These are phyloP conservation scores for Globomyces pollinis-pini DNA, from an alignment of 192 early-diverging fungal genomes.

Conservation along the genomic window DNA sequence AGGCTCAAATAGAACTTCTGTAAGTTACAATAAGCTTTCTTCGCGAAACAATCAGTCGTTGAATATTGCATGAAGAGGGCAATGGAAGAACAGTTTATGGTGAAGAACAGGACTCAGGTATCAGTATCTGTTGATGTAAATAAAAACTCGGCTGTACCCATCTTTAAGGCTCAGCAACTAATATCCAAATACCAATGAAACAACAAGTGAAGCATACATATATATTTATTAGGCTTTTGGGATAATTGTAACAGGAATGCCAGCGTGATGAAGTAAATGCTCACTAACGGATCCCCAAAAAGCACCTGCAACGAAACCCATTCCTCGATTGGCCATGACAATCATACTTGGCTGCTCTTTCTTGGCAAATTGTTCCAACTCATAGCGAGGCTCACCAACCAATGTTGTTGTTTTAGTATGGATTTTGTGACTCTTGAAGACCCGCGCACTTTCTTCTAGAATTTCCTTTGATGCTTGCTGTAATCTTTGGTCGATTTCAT, in stretches of 20 bases:
- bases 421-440: background rate
- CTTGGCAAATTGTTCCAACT: background rate
- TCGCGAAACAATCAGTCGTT: too few species aligned
- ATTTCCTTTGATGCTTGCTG: background rate
- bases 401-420: background rate
- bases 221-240: too few species aligned
- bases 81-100: too few species aligned
- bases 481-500: background rate
- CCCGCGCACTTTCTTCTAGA: background rate
- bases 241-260: background rate
- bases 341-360: background rate
- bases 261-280: background rate
- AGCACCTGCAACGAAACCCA: background rate
- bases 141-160: too few species aligned
- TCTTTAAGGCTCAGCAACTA: too few species aligned
- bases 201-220: too few species aligned
- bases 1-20: too few species aligned
- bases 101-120: too few species aligned
- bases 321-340: background rate
- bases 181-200: too few species aligned
- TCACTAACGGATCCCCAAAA: background rate
- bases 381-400: background rate
- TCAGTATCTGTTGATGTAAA: too few species aligned
- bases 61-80: too few species aligned
- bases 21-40: too few species aligned